Evolutionary conservation across 2,329 filamentous ascomycete genomes (phyloP).

Genomic region (Stagonosporopsis rhizophila): DNA sequence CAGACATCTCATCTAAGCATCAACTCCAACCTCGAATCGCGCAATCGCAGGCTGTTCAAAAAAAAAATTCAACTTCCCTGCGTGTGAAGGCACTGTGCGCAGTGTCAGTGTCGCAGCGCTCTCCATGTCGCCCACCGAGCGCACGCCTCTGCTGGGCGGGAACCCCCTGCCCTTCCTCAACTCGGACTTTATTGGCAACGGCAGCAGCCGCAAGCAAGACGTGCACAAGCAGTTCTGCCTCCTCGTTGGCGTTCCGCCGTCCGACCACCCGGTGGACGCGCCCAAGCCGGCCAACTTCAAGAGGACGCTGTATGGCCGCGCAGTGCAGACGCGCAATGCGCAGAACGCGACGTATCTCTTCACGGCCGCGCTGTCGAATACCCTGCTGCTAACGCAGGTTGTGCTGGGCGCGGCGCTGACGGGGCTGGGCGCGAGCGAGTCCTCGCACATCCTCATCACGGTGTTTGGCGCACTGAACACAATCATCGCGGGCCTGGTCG

Average conservation of each 20-base stretch:
- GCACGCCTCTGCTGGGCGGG: slow-evolving; percentile 14
- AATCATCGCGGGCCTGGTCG: slow-evolving; percentile 51
- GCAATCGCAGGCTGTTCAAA: slow-evolving; percentile 7
- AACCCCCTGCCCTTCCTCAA: slow-evolving; percentile 14
- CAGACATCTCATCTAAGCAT: slow-evolving; percentile 1
- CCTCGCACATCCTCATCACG: slow-evolving; percentile 48
- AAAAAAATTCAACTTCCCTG: not conserved
- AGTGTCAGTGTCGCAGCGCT: not conserved
- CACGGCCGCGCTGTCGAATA: slow-evolving; percentile 48
- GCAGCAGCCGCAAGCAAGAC: slow-evolving; percentile 12
- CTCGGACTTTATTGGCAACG: slow-evolving; percentile 18
- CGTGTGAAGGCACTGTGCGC: not conserved
- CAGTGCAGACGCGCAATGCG: slow-evolving; percentile 36
- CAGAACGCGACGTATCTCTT: slow-evolving; percentile 47
- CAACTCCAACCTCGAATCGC: slow-evolving; percentile 8
- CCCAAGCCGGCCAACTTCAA: slow-evolving; percentile 27
- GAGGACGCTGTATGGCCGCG: slow-evolving; percentile 49
- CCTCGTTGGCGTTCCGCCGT: slow-evolving; percentile 46
- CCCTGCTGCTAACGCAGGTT: slow-evolving; percentile 49
- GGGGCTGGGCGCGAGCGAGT: slow-evolving; percentile 46
- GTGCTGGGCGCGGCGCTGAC: slow-evolving; percentile 52
- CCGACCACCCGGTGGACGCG: slow-evolving; percentile 33
- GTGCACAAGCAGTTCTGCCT: slow-evolving; percentile 49
- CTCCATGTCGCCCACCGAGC: slow-evolving; percentile 14
- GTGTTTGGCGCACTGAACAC: slow-evolving; percentile 52